Evolutionary conservation across 2,329 filamentous ascomycete genomes (phyloP).

Genomic region (Fusarium tanahbumbuense): DNA sequence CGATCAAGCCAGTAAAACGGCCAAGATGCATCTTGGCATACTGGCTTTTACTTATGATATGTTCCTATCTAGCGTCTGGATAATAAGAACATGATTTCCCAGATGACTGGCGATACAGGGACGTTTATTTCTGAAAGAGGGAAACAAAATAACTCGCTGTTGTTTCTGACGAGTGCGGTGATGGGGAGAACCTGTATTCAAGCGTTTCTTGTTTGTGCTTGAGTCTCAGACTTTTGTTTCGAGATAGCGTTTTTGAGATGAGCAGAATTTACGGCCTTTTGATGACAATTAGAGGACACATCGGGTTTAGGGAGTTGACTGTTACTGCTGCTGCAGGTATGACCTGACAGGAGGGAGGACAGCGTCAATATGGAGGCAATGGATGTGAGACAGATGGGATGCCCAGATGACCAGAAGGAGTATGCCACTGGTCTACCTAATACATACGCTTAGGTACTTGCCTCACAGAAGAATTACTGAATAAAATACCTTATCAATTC

Average conservation of each 20-base stretch:
- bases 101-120: not conserved
- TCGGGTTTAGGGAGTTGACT: constrained; percentile 9
- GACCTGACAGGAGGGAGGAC: not conserved
- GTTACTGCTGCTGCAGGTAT: not conserved
- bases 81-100: not conserved
- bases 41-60: no score
- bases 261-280: constrained; percentile 9
- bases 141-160: not conserved
- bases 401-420: not conserved
- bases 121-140: not conserved
- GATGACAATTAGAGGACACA: constrained; percentile 2
- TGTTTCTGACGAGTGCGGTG: not conserved
- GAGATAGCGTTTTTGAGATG: not conserved
- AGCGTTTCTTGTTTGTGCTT: constrained; percentile 2
- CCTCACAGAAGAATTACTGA: not conserved
- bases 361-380: not conserved
- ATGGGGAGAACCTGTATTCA: not conserved
- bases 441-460: not conserved
- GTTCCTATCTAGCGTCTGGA: not conserved
- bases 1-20: constrained; percentile 32
- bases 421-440: not conserved
- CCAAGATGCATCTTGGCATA: not conserved
- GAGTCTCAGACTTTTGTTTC: not conserved
- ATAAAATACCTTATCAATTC: not conserved
- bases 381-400: not conserved